Base-by-base conservation (phyloP, 768 basidiomycete species). In the Stropharia rugosoannulata region DNA sequence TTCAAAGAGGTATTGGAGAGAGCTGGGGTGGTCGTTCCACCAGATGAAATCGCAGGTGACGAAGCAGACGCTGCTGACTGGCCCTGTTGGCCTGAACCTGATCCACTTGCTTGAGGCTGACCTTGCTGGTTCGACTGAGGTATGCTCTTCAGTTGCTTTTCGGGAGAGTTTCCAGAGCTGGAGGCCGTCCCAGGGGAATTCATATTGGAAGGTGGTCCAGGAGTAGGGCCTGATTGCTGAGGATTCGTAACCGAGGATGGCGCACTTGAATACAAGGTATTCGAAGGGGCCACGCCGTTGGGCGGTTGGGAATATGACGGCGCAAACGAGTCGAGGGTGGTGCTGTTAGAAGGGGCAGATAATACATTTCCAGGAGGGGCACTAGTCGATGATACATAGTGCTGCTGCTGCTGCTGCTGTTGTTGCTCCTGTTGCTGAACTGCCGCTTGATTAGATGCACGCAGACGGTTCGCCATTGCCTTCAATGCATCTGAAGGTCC, bases 91-190 rank as follows among this genome's bases (percentile, higher is more conserved):
- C 45, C 41, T 15, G 41, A 51, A 8, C 51, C 51, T 13, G 51
- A 52, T 18, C 51, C 51, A 25, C 51, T 52, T 10, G 59, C 59
- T 52, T 56, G 60, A 8, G 48, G 52, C 19, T 59, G 65, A 38
- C 27, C 25, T 19, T 51, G 50, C 49, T 40, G 38, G 27, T 51
- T 39, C 39, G 52, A 60, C 27, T 58, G 62, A 36, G 54, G 79
- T 58, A 81, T 79, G 47, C 79, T 78, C 66, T 87, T 86, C 64
- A 81, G 79, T 70, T 83, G 82, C 70, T 89, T 89, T 68, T 77
- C 79, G 11, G 82, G 82, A 22, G 83, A 81, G 56, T 75, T 83
- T 55, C 76, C 74, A 50, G 78, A 78, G 51, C 57, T 58, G 4
- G 84, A 81, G 38, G 75, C 67, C 1, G 81, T 82, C 75, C 83